Evolutionary conservation across 2,329 filamentous ascomycete species (phyloP).

Genomic region (Penicillium sp.): DNA sequence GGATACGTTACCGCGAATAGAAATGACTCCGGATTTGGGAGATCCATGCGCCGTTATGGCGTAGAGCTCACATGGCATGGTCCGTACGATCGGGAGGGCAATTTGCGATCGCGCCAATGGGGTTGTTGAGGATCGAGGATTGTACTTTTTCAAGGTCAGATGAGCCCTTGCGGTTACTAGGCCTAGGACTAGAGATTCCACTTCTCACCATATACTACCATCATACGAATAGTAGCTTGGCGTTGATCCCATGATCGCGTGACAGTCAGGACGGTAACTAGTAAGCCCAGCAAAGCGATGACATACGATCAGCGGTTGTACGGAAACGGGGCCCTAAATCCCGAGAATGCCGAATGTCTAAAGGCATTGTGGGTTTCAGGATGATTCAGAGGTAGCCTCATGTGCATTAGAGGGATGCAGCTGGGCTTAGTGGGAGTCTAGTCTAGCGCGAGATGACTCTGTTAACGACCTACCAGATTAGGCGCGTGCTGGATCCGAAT

Average conservation of each 20-base stretch:
- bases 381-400: background rate
- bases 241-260: background rate
- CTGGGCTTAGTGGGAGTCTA: background rate
- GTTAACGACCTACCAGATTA: background rate
- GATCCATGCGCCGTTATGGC: no score
- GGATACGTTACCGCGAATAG: no score
- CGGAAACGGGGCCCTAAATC: background rate
- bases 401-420: background rate
- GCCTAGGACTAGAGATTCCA: no score
- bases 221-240: background rate
- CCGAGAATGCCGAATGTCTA: background rate
- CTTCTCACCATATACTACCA: no score
- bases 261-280: background rate
- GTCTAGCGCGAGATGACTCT: background rate
- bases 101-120: no score
- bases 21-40: no score
- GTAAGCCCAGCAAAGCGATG: background rate
- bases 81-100: no score
- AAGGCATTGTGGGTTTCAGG: background rate
- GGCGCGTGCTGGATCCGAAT: background rate
- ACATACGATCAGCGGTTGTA: conserved; percentile 1
- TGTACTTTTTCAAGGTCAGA: no score
- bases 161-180: no score
- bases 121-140: no score
- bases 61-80: no score